phyloP scores from a whole-genome alignment of 148 eudicot species.

The Amaranthus hypochondriacus region DNA sequence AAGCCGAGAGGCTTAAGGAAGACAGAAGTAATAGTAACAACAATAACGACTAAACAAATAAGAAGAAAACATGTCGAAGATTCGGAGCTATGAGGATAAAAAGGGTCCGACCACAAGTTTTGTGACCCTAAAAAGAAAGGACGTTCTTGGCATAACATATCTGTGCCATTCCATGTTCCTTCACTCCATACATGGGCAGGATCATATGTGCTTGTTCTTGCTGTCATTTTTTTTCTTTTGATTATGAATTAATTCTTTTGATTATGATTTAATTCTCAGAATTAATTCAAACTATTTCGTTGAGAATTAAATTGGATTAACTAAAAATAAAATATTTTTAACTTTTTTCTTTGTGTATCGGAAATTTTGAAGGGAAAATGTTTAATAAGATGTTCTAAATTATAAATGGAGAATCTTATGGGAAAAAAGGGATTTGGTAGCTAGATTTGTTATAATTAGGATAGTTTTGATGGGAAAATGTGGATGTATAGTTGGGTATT shows the following conservation, averaged over 20 bases:
- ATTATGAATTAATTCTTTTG: neutral
- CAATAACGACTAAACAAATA: neutral
- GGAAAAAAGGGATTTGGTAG: neutral
- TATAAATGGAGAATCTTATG: neutral
- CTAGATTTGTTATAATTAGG: neutral
- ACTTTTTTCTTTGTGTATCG: neutral
- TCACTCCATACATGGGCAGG: neutral
- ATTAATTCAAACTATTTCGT: no score
- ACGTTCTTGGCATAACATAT: constrained; percentile 11
- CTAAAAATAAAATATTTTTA: neutral
- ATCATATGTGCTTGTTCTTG: neutral
- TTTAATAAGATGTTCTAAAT: neutral
- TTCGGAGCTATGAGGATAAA: constrained; percentile 8
- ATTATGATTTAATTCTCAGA: no score
- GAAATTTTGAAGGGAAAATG: neutral
- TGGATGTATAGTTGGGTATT: neutral
- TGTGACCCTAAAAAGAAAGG: constrained; percentile 1
- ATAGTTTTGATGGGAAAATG: neutral
- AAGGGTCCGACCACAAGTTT: neutral
- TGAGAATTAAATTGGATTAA: no score
- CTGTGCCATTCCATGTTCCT: neutral
- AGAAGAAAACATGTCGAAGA: constrained; percentile 2
- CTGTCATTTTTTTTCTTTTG: neutral
- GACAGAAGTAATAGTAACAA: neutral
- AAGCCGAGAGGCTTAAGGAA: constrained; percentile 2